These are phyloP conservation scores for Rickenella mellea DNA, from an alignment of 768 basidiomycete species.

Conservation along the genomic window DNA sequence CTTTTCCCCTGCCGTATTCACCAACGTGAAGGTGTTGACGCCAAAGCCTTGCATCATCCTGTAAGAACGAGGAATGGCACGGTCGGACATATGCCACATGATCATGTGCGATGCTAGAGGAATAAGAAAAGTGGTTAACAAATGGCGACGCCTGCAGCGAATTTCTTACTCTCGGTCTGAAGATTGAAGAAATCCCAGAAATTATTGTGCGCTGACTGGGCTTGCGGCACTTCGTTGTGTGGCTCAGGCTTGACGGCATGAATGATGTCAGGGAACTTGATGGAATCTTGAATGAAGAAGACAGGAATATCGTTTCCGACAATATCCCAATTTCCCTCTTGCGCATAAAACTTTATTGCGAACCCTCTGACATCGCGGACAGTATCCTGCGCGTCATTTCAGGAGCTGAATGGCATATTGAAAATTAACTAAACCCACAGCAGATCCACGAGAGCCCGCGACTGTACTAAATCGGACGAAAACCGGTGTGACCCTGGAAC, in stretches of 20 bases:
- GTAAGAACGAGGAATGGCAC: constrained; percentile 74
- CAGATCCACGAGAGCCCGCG: constrained; percentile 70
- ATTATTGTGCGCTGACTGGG: constrained; percentile 69
- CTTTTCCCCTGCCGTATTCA: constrained; percentile 56
- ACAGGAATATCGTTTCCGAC: constrained; percentile 81
- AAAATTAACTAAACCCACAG: constrained; percentile 35
- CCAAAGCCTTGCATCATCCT: constrained; percentile 89
- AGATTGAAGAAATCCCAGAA: constrained; percentile 81
- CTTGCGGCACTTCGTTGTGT: constrained; percentile 68
- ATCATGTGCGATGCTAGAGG: constrained; percentile 56
- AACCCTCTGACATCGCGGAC: constrained; percentile 86
- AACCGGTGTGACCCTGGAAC: constrained; percentile 60
- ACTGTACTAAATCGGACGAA: constrained; percentile 87
- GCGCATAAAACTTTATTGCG: constrained; percentile 74
- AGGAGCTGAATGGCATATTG: neutral
- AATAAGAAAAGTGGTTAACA: neutral
- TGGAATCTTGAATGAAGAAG: constrained; percentile 73
- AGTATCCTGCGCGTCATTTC: constrained; percentile 36
- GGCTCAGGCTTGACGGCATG: constrained; percentile 85
- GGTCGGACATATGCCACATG: constrained; percentile 82
- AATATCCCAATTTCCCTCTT: constrained; percentile 82
- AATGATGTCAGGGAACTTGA: constrained; percentile 81
- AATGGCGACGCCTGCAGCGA: constrained; percentile 5
- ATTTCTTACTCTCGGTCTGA: constrained; percentile 49
- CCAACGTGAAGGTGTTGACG: constrained; percentile 75